Percentiles rank a stretch among this genome's conserved stretches.
These are phyloP conservation scores for Periconia sp. DNA, from an alignment of 2,329 filamentous ascomycete genomes.

Conservation along the genomic window DNA sequence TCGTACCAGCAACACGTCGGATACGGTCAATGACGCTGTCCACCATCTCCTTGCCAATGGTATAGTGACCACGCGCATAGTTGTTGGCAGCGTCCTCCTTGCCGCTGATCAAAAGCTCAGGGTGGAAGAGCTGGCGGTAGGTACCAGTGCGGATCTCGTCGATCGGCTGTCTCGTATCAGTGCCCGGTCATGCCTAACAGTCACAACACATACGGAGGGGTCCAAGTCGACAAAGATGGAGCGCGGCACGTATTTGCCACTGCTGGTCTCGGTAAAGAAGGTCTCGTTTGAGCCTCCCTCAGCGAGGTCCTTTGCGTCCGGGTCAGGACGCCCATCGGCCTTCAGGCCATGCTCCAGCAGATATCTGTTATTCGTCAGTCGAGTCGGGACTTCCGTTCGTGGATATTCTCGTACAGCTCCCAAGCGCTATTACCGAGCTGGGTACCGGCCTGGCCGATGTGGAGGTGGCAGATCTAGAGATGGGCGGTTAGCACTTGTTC, in stretches of 20 bases:
- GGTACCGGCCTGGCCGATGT: constrained; percentile 74
- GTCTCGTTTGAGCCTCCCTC: constrained; percentile 73
- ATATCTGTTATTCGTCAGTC: constrained; percentile 59
- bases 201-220: constrained; percentile 60
- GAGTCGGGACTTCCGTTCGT: constrained; percentile 7
- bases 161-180: constrained; percentile 58
- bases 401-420: constrained; percentile 68
- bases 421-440: constrained; percentile 78
- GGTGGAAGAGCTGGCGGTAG: constrained; percentile 75
- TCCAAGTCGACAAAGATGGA: constrained; percentile 76
- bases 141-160: constrained; percentile 74
- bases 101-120: constrained; percentile 73
- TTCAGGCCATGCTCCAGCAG: constrained; percentile 75
- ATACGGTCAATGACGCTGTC: constrained; percentile 73
- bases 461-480: constrained; percentile 67
- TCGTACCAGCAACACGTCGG: constrained; percentile 70
- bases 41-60: constrained; percentile 77
- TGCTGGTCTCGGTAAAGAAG: constrained; percentile 76
- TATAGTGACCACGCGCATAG: constrained; percentile 78
- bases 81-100: constrained; percentile 82
- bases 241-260: constrained; percentile 74
- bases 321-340: constrained; percentile 68
- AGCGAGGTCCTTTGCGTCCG: constrained; percentile 63
- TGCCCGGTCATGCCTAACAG: constrained; percentile 4
- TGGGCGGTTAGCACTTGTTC: constrained; percentile 14